Percentiles rank a stretch among this genome's conserved stretches.
Conservation (phyloP, 225 moss, liverwort and hornwort species). For the Pseudisothecium myosuroides region DNA sequence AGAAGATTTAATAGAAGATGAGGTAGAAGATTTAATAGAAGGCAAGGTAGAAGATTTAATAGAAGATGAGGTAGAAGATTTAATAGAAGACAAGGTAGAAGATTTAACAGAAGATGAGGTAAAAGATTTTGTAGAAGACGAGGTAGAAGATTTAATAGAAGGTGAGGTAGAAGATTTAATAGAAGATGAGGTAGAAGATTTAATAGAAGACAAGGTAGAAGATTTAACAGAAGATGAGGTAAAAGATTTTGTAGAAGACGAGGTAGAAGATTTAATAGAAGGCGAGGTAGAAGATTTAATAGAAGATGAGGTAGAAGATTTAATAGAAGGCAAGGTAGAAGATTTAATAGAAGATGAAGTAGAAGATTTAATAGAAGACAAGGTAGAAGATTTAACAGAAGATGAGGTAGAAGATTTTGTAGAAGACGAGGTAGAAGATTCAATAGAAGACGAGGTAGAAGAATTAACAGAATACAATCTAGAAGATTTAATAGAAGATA, state of each 20-base stretch:
- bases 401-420: fast-evolving
- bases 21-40: neutral
- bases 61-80: neutral
- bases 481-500: neutral
- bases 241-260: neutral
- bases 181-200: neutral
- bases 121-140: neutral
- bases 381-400: neutral
- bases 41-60: neutral
- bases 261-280: neutral
- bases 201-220: neutral
- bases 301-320: neutral
- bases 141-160: neutral
- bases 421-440: neutral
- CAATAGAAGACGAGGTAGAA: neutral
- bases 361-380: neutral
- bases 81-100: neutral
- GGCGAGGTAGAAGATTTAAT: neutral
- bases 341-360: neutral
- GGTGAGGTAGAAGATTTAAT: neutral
- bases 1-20: neutral
- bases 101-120: neutral
- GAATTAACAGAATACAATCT: neutral
- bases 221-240: neutral
- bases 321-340: neutral